These are phyloP conservation scores for Globisporangium rhizosaccharum DNA, from an alignment of 352 stramenopile species.

Conservation along the genomic window DNA sequence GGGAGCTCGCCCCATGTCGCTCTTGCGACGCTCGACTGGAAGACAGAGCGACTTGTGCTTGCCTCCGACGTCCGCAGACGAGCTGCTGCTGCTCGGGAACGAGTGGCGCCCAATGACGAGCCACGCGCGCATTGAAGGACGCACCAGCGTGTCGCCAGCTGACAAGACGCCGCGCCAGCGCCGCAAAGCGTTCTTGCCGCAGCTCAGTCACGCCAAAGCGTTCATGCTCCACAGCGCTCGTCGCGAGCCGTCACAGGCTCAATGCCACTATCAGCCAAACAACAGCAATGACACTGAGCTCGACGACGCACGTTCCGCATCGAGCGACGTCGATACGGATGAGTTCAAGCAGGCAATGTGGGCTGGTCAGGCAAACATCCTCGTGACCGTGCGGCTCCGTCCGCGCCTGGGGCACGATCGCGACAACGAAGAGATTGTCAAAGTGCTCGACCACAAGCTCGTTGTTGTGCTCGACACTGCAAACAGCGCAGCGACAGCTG, in stretches of 20 bases:
- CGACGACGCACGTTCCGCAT: not conserved
- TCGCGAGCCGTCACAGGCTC: not conserved
- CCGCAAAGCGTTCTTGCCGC: slow-evolving; percentile 19
- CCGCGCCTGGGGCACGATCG: slow-evolving; percentile 73
- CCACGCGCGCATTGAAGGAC: slow-evolving; percentile 21
- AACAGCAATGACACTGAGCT: not conserved
- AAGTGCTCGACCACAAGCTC: slow-evolving; percentile 79
- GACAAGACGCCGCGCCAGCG: slow-evolving; percentile 4
- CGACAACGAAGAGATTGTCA: slow-evolving; percentile 69
- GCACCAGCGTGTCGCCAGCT: not conserved
- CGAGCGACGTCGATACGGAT: slow-evolving; percentile 43
- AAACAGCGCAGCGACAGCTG: not conserved
- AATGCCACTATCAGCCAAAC: not conserved
- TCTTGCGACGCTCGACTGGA: slow-evolving; percentile 14
- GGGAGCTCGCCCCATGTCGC: slow-evolving; percentile 6
- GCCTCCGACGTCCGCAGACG: not conserved
- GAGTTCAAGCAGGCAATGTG: slow-evolving; percentile 79
- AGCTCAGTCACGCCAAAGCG: slow-evolving; percentile 15
- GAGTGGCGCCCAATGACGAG: slow-evolving; percentile 21
- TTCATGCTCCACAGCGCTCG: slow-evolving; percentile 7
- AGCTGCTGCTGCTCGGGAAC: not conserved
- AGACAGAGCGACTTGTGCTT: not conserved
- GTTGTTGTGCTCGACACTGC: slow-evolving; percentile 73
- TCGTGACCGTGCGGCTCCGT: slow-evolving; percentile 85
- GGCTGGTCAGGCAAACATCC: slow-evolving; percentile 83